A percentile compares a stretch with the other conserved stretches of the same genome.
Conservation (phyloP, 805 yeast species). For the Candida ponderosae region DNA sequence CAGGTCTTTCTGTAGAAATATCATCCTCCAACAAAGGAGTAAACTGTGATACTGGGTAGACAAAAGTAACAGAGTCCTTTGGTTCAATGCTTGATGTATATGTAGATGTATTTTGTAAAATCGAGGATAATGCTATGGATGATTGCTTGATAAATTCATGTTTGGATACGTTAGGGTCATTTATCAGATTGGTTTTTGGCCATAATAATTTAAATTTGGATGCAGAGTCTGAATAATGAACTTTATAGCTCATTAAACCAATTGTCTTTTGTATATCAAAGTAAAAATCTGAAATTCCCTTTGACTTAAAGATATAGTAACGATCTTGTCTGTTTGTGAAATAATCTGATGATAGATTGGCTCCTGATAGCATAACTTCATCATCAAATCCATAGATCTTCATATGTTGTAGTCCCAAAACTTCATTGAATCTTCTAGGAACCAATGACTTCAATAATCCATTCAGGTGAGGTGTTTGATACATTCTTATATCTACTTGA, state of each 20-base stretch:
- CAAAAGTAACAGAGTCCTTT: conserved; percentile 43
- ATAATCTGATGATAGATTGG: conserved; percentile 85
- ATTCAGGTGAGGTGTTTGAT: conserved; percentile 79
- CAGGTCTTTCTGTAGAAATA: conserved; percentile 75
- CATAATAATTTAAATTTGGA: conserved; percentile 56
- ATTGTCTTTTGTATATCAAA: conserved; percentile 61
- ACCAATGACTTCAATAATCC: conserved; percentile 58
- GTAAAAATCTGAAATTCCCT: conserved; percentile 62
- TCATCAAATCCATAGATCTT: conserved; percentile 92
- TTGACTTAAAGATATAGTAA: conserved; percentile 64
- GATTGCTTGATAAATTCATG: conserved; percentile 48
- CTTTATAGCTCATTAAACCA: conserved; percentile 61
- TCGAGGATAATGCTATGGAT: conserved; percentile 34
- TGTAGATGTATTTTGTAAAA: conserved; percentile 5
- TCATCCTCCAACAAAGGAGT: conserved; percentile 68
- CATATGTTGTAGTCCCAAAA: conserved; percentile 93
- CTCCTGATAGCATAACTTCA: conserved; percentile 83
- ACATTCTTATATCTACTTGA: conserved; percentile 74
- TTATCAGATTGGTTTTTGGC: conserved; percentile 69
- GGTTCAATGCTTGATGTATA: conserved; percentile 19
- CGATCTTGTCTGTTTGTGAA: conserved; percentile 94
- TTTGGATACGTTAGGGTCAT: conserved; percentile 24
- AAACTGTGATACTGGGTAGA: conserved; percentile 88
- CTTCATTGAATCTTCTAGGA: conserved; percentile 86
- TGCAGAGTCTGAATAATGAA: conserved; percentile 35